phyloP scores from a whole-genome alignment of 2,329 filamentous ascomycete genomes.

The Ceratocystis ficicola region DNA sequence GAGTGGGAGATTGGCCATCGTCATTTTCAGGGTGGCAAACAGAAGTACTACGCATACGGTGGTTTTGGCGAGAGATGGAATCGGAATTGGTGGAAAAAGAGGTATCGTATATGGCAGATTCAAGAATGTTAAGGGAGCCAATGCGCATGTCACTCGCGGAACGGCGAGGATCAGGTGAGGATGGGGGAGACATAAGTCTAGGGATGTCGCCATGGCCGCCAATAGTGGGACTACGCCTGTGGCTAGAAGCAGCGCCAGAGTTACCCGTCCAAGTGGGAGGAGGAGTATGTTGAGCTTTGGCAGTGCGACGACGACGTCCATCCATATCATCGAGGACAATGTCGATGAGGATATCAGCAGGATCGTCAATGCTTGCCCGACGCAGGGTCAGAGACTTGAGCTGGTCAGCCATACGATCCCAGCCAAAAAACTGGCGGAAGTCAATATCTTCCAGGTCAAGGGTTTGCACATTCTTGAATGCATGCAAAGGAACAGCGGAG shows the following conservation, averaged over 20 bases:
- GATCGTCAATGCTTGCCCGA: slow-evolving; percentile 77
- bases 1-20: slow-evolving; percentile 31
- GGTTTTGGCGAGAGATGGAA: slow-evolving; percentile 14
- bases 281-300: slow-evolving; percentile 64
- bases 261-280: slow-evolving; percentile 57
- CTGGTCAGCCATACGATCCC: slow-evolving; percentile 88
- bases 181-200: slow-evolving; percentile 56
- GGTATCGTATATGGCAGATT: slow-evolving; percentile 37
- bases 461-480: slow-evolving; percentile 92
- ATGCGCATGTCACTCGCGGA: slow-evolving; percentile 41
- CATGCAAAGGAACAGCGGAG: slow-evolving; percentile 87
- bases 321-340: slow-evolving; percentile 97
- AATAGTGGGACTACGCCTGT: slow-evolving; percentile 48
- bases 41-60: slow-evolving; percentile 34
- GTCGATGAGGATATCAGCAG: slow-evolving; percentile 76
- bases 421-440: slow-evolving; percentile 92
- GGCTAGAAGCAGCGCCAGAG: slow-evolving; percentile 35
- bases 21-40: slow-evolving; percentile 36
- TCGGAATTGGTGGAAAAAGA: slow-evolving; percentile 28
- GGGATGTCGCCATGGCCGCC: slow-evolving; percentile 51
- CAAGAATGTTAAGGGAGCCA: slow-evolving; percentile 47
- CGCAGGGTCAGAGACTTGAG: slow-evolving; percentile 80
- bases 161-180: slow-evolving; percentile 42
- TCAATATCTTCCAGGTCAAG: slow-evolving; percentile 92
- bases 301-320: slow-evolving; percentile 73